phyloP scores from a whole-genome alignment of 108 stramenopile species.

The Skeletonema marinoi region DNA sequence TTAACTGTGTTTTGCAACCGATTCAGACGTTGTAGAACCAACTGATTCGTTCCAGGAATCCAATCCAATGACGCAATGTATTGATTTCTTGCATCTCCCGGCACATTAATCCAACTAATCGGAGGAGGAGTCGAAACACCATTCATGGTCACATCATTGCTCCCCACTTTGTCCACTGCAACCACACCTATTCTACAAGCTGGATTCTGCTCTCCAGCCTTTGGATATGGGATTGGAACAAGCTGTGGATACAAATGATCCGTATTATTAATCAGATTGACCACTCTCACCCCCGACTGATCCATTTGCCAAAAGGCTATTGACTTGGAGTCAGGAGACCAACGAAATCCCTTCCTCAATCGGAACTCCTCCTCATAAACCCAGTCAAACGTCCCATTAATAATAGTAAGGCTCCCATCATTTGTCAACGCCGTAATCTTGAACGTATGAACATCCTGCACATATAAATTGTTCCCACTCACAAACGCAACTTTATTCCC shows the following conservation, averaged over 20 bases:
- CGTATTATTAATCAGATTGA: slow-evolving; percentile 47
- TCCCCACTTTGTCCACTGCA: slow-evolving; percentile 5
- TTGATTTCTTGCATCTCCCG: slow-evolving; percentile 49
- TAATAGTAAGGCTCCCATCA: slow-evolving; percentile 26
- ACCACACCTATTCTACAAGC: slow-evolving; percentile 42
- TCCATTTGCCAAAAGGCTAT: slow-evolving; percentile 50
- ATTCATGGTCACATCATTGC: not conserved
- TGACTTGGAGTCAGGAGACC: slow-evolving; percentile 37
- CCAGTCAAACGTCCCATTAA: slow-evolving; percentile 50
- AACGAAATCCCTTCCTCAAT: slow-evolving; percentile 36
- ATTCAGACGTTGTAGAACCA: slow-evolving; percentile 45
- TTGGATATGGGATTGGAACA: slow-evolving; percentile 45
- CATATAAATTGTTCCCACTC: slow-evolving; percentile 36
- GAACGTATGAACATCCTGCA: slow-evolving; percentile 48
- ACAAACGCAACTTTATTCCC: slow-evolving; percentile 45
- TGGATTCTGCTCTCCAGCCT: slow-evolving; percentile 48
- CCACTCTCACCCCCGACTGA: slow-evolving; percentile 42
- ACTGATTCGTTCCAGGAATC: slow-evolving; percentile 38
- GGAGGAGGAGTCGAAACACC: not conserved
- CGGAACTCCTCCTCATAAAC: slow-evolving; percentile 49
- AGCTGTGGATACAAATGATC: slow-evolving; percentile 47
- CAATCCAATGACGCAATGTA: slow-evolving; percentile 48
- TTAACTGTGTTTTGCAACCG: slow-evolving; percentile 46
- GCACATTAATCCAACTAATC: slow-evolving; percentile 47
- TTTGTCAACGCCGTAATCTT: slow-evolving; percentile 30